Base-by-base conservation (phyloP, 106 monocot genomes). In the Acorus calamus region DNA sequence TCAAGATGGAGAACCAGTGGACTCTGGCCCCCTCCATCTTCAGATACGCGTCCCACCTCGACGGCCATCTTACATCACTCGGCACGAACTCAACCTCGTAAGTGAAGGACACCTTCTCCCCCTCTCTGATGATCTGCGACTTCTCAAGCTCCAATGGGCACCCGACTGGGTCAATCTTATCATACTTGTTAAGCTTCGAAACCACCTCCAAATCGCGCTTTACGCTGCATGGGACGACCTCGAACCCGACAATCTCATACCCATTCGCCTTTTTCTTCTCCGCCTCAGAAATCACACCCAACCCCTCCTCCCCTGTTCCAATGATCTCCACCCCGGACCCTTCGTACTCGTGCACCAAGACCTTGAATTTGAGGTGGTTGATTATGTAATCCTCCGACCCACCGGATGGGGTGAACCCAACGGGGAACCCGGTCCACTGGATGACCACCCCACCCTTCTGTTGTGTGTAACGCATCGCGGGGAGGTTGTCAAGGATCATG, bases 1-100 rank as follows among this genome's bases (percentile, higher is more conserved):
- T 86, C 86, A 86, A 76, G 48, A 86, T 82, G 3, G 82, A 86
- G 67, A 86, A 86, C 86, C 86, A 86, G 14, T 86, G 86, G 4
- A 82, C 76, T 45, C 76, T 78, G 2, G 78, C 72, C 60, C 86
- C 82, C 42, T 82, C 81, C 82, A 79, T 86, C 61, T 82, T 86
- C 64, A 86, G 55, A 53, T 86, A 86, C 11, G 75, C 76, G 65
- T 86, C 86, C 86, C 86, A 86, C 6, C 86, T 55, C n/a, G 86
- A 86, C 3, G 82, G 86, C 86, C 86, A 86, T 67, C 70, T 79
- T 56, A 79, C 76, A 44, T 82, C 70, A 53, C 79, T 82, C 57
- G 64, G 76, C 46, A 76, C 73, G 54, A 86, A 86, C 14, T 60
- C 82, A 6, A 86, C 81, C 3, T 79, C 79, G 61, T 86, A 86